phyloP scores from a whole-genome alignment of 2,329 filamentous ascomycete species.

The Didymellaceae sp. region DNA sequence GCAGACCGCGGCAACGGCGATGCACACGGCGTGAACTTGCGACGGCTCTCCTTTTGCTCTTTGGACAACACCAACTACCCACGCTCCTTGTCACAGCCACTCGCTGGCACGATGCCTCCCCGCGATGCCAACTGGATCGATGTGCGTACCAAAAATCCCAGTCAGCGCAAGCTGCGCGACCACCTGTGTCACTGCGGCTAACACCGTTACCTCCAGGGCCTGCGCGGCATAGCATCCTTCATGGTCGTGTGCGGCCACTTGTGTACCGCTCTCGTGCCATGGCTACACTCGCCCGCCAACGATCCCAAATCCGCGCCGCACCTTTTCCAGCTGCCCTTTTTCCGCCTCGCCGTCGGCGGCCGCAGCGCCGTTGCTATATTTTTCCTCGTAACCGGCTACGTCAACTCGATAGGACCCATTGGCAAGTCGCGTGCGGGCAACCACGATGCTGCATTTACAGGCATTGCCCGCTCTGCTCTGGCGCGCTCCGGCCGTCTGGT shows the following conservation, averaged over 20 bases:
- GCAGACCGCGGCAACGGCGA: constrained; percentile 12
- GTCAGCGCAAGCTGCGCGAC: not conserved
- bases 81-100: constrained; percentile 9
- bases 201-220: constrained; percentile 43
- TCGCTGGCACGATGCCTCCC: constrained; percentile 37
- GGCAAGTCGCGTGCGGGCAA: constrained; percentile 62
- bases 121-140: constrained; percentile 51
- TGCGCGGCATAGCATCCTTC: constrained; percentile 52
- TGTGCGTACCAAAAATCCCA: constrained; percentile 25
- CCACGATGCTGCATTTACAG: constrained; percentile 59
- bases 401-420: constrained; percentile 68
- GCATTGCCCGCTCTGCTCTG: constrained; percentile 64
- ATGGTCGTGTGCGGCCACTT: constrained; percentile 53
- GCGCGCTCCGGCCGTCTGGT: constrained; percentile 65
- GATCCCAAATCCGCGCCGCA: constrained; percentile 55
- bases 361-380: constrained; percentile 48
- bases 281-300: constrained; percentile 49
- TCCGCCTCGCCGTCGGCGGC: constrained; percentile 65
- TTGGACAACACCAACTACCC: constrained; percentile 18
- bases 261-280: constrained; percentile 51
- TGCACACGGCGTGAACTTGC: constrained; percentile 13
- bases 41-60: constrained; percentile 12
- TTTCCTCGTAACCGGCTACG: constrained; percentile 67
- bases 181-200: constrained; percentile 27
- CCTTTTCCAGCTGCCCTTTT: constrained; percentile 64